These are phyloP conservation scores for Cutaneotrichosporon cutaneum DNA, from an alignment of 1,284 basidiomycete genomes.

Conservation along the genomic window DNA sequence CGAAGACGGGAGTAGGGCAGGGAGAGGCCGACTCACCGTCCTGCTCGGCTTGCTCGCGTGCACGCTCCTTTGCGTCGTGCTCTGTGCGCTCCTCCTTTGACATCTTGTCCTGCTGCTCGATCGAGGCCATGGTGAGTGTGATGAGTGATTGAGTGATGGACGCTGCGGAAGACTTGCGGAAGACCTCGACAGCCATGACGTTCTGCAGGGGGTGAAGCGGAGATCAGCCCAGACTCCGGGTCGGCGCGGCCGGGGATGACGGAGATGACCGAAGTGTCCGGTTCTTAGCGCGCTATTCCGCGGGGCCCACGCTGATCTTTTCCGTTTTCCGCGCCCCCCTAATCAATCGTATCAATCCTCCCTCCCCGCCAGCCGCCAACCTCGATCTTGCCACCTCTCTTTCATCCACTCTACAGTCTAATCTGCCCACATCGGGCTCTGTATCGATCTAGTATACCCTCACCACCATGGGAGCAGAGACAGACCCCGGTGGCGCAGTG, in stretches of 20 bases:
- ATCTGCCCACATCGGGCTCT: neutral
- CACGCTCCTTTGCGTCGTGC: constrained; percentile 67
- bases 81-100: constrained; percentile 71
- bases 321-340: too few species aligned
- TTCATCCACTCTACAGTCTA: too few species aligned
- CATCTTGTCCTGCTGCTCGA: constrained; percentile 61
- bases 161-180: too few species aligned
- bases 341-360: too few species aligned
- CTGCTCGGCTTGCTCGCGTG: constrained; percentile 75
- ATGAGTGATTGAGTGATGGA: too few species aligned
- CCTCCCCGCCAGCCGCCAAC: too few species aligned
- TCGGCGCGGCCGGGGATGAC: too few species aligned
- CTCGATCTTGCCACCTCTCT: neutral
- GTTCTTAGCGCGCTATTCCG: neutral
- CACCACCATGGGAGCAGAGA: constrained; percentile 5
- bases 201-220: too few species aligned
- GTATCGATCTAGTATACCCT: neutral
- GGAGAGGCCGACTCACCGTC: constrained; percentile 62
- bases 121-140: neutral
- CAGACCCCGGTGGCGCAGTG: constrained; percentile 26
- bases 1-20: too few species aligned
- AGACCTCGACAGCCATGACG: too few species aligned
- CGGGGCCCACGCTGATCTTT: neutral
- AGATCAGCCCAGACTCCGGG: too few species aligned
- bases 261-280: neutral